These are phyloP conservation scores for Penicillium cosmopolitanum DNA, from an alignment of 495 filamentous ascomycete genomes.

Conservation along the genomic window DNA sequence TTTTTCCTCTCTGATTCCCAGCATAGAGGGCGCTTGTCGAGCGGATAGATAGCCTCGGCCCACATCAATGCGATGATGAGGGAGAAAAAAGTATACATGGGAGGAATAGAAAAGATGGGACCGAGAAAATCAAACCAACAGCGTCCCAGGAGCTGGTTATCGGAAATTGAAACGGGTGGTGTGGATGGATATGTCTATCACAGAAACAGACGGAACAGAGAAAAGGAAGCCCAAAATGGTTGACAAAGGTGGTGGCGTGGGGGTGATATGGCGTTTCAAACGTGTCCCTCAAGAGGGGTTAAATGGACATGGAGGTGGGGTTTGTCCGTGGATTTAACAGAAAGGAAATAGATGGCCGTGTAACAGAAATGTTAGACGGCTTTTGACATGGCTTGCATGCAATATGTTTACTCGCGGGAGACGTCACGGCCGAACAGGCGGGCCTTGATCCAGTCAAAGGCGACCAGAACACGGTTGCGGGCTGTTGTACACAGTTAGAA, in stretches of 20 bases:
- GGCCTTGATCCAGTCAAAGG: slow-evolving; percentile 94
- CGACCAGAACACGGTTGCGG: slow-evolving; percentile 89
- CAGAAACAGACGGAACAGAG: slow-evolving; percentile 17
- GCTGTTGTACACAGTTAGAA: slow-evolving; percentile 44
- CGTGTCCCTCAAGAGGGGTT: neutral
- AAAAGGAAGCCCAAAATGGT: slow-evolving; percentile 11
- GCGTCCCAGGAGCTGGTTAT: slow-evolving; percentile 24
- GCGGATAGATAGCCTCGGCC: neutral
- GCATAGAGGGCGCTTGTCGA: slow-evolving; percentile 9
- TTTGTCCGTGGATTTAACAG: slow-evolving; percentile 14
- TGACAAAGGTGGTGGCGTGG: slow-evolving; percentile 20
- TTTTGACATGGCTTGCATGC: slow-evolving; percentile 11
- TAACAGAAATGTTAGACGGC: slow-evolving; percentile 17
- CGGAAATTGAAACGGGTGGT: slow-evolving; percentile 20
- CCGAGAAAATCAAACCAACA: slow-evolving; percentile 10
- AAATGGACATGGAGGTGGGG: slow-evolving; percentile 7
- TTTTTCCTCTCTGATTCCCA: slow-evolving; percentile 24
- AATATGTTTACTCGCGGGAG: slow-evolving; percentile 74
- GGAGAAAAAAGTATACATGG: slow-evolving; percentile 16
- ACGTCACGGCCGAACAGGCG: slow-evolving; percentile 95
- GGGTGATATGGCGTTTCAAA: slow-evolving; percentile 26
- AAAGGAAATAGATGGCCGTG: slow-evolving; percentile 18
- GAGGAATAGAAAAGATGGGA: slow-evolving; percentile 9
- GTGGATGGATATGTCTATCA: slow-evolving; percentile 32
- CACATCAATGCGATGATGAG: neutral